Evolutionary conservation across 1,284 basidiomycete genomes (phyloP), one percentile per base, ranked within the genome.

Genomic region (Heterobasidion annosum): DNA sequence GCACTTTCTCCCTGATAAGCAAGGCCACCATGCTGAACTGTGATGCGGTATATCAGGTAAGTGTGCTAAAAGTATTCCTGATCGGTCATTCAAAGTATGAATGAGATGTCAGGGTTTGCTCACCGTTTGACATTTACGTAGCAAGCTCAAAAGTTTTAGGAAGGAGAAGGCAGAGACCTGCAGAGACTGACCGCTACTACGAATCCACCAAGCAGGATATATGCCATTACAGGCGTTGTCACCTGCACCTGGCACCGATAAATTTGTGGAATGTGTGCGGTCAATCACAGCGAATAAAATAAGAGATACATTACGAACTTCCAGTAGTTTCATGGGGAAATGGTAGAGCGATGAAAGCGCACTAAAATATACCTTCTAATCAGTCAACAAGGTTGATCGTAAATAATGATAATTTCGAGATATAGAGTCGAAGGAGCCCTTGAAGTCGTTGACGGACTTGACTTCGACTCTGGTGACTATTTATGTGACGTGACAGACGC

Each of bases 1-100:
- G 12, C 33, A 59, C 58, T 53, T n/a, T 59, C 43, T 59, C 58
- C 43, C 56, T 59, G 2, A 59, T 43, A 1, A 54, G 19, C 25
- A 59, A 45, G 8, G 58, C 59, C 9, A 54, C 46, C 50, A 59
- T 50, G 51, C 59, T 59, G 42, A 59, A 59, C 58, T 59, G 40
- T 32, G 55, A 25, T 4, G 25, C 3, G 25, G 25, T 4, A 25
- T 25, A 25, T 2, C 25, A 25, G 3, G 25, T 25, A 25, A 25
- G 25, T 25, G 25, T 25, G 4, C 25, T 25, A 8, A 8, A 19
- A 33, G 16, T 3, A 48, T 54, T 33, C 53, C 51, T 48, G 32
- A 8, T 19, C 15, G 16, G 50, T 2, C 8, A 42, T 8, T 34
- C 10, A 1, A 8, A 16, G 5, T 18, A 8, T 33, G 5, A 13